Evolutionary conservation across 768 basidiomycete genomes (phyloP), one percentile per base, ranked within the genome.

Genomic region (Leccinum longicurvipes): DNA sequence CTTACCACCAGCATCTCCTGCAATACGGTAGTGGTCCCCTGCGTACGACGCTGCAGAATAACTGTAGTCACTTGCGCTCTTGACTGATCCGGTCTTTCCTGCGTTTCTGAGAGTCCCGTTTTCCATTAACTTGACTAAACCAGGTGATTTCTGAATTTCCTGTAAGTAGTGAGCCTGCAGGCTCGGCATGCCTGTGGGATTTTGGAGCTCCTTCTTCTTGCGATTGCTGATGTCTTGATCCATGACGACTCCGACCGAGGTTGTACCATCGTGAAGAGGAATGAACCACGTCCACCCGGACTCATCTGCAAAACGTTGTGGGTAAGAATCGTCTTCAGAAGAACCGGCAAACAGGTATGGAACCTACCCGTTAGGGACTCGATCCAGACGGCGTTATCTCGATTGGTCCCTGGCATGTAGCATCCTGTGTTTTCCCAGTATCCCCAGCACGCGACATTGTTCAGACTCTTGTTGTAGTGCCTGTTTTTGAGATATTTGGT

Each of bases 211-310:
- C n/a, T 42, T 57, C 29, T 58, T 64, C 60, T 75, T 74, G 42
- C 58, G 50, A 8, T 56, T 64, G 50, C 68, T 70, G 47, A 63
- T 64, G 0, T 66, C 66, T 34, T 76, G 71, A 53, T 79, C 71
- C 71, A 80, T 76, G 34, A 83, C 82, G 53, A 83, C 60, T 7
- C 82, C 82, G 19, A 83, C 77, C 11, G 82, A 83, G 2, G 76
- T 77, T 25, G 76, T 71, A 21, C 76, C 77, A 41, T 76, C 73
- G 57, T 77, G 73, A 15, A 82, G 73, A 3, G 81, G 82, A 45
- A 83, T 83, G 56, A 79, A 81, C 82, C 82, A 82, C n/a, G 73
- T 75, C 81, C 82, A 82, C 7, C 82, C 81, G 21, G 75, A 74
- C 58, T 81, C 78, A 44, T 81, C 81, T 80, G 29, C 7, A 68